Base-by-base conservation (phyloP, 805 yeast genomes). In the Tetrapisispora namnaoensis region DNA sequence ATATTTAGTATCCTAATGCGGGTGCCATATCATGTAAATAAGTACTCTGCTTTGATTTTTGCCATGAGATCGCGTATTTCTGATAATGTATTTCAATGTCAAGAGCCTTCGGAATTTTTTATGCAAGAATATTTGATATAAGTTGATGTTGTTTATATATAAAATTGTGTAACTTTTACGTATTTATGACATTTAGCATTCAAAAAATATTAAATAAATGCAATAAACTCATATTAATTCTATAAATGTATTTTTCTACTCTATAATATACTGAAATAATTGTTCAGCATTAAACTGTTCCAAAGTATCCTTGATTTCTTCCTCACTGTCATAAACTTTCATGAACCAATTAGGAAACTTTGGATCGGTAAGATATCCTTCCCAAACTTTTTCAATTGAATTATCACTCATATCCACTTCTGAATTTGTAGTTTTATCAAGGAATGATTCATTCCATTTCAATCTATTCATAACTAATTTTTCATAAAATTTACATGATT, bases 261-360 rank as follows among this genome's bases (percentile, higher is more conserved):
- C 8, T 10, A 17, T 30, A 10, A 11, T 30, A 21, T 20, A 37
- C 27, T 28, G 30, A 28, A 39, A 32, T 46, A 59, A 54, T 38
- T 75, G 76, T 16, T 76, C 86, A 5, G 79, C 70, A 1, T 74
- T 74, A 55, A 78, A 80, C 53, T 77, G 69, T 1, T 61, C 57
- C 41, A 87, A 62, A 22, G 78, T 67, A 16, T 69, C 68, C 27
- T 74, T 54, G 0, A 84, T 75, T 4, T 76, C 80, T 1, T 71
- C 76, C 43, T 76, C 80, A 44, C 71, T 62, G 10, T 68, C 63
- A 10, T 83, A 75, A 43, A 73, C 67, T 65, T 78, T 79, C 42
- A 79, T 70, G 2, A 86, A 77, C 95, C 95, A 90, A 55, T 75
- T 77, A 42, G 72, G 72, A 62, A 87, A 88, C 47, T 72, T 72